These are phyloP conservation scores for Aspergillus caelatus DNA, from an alignment of 2,329 filamentous ascomycete species.

Conservation along the genomic window DNA sequence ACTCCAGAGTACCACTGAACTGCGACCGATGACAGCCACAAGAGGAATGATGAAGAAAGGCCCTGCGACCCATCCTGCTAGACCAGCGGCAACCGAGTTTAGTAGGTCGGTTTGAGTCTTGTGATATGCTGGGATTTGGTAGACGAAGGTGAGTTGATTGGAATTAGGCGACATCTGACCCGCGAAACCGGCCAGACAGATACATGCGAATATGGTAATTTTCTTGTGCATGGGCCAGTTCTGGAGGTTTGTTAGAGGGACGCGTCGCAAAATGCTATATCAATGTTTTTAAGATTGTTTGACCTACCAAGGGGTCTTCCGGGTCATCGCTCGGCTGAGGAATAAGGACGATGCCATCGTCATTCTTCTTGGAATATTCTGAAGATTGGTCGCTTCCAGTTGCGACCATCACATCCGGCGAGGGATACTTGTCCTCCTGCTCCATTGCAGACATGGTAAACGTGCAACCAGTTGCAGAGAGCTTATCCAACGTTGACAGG, in stretches of 20 bases:
- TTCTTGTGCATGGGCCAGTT: slow-evolving; percentile 40
- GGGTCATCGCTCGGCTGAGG: slow-evolving; percentile 34
- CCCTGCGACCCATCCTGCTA: slow-evolving; percentile 43
- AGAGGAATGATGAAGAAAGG: slow-evolving; percentile 45
- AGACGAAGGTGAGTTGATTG: slow-evolving; percentile 38
- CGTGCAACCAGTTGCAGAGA: neutral
- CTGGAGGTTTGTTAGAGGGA: slow-evolving; percentile 17
- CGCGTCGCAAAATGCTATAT: neutral
- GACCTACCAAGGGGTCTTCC: slow-evolving; percentile 33
- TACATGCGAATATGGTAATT: slow-evolving; percentile 32
- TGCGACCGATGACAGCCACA: slow-evolving; percentile 39
- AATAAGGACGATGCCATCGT: slow-evolving; percentile 18
- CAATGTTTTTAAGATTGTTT: neutral
- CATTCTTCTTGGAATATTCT: slow-evolving; percentile 3
- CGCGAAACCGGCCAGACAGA: slow-evolving; percentile 42
- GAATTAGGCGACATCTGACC: slow-evolving; percentile 39
- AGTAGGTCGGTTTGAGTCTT: slow-evolving; percentile 31
- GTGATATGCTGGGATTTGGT: slow-evolving; percentile 40
- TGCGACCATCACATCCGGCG: neutral
- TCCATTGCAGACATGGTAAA: slow-evolving; percentile 6
- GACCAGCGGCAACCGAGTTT: slow-evolving; percentile 30
- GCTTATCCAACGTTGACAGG: neutral
- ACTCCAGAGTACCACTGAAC: slow-evolving; percentile 45
- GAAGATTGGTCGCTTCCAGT: slow-evolving; percentile 3
- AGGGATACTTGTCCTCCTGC: slow-evolving; percentile 2